Conservation (phyloP, 2,329 filamentous ascomycete genomes). For the Venturia effusa region DNA sequence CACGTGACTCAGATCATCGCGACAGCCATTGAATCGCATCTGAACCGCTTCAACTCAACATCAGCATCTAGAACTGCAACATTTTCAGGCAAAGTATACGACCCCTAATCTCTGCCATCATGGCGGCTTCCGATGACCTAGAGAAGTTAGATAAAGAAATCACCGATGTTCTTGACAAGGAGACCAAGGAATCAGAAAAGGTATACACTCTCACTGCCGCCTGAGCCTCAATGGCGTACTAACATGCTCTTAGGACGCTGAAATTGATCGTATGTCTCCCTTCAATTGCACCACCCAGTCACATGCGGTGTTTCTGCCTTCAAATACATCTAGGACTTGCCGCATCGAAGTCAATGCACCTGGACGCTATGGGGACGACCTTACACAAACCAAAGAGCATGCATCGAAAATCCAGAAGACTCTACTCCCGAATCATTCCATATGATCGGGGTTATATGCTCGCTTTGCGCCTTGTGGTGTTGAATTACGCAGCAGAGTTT, state of each 20-base stretch:
- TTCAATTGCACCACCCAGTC: background rate
- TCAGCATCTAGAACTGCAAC: background rate
- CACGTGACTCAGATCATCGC: background rate
- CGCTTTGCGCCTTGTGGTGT: background rate
- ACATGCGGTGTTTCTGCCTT: background rate
- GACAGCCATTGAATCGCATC: background rate
- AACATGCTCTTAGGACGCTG: constrained; percentile 57
- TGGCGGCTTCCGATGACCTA: constrained; percentile 7
- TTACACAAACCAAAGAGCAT: background rate
- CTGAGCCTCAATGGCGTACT: constrained; percentile 7
- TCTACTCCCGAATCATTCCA: background rate
- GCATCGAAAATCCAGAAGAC: background rate
- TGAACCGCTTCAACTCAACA: background rate
- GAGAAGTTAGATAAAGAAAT: constrained; percentile 11
- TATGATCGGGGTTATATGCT: background rate
- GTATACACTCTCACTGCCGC: constrained; percentile 30
- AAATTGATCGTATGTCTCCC: constrained; percentile 64
- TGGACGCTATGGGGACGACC: background rate
- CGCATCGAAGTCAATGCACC: background rate
- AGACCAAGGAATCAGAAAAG: constrained; percentile 87
- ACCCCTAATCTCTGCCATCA: background rate
- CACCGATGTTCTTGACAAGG: constrained; percentile 68
- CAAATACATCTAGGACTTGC: background rate
- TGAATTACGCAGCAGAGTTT: background rate
- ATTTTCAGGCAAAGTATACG: constrained; percentile 6